phyloP scores from a whole-genome alignment of 2,329 filamentous ascomycete species.

The Pseudogymnoascus sp. region DNA sequence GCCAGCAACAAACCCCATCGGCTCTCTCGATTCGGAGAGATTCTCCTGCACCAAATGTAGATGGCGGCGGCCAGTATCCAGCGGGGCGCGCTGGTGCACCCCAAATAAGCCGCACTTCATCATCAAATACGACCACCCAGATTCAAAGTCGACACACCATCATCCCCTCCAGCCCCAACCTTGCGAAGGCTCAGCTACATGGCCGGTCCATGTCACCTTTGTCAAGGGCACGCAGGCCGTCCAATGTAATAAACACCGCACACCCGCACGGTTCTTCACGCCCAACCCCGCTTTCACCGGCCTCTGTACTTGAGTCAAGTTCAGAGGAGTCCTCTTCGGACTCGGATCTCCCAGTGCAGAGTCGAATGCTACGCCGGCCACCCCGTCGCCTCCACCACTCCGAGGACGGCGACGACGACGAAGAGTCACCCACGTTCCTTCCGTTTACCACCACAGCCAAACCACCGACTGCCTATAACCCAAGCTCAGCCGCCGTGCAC shows the following conservation, averaged over 20 bases:
- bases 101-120: constrained; percentile 27
- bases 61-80: constrained; percentile 17
- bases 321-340: constrained; percentile 24
- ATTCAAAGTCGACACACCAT: constrained; percentile 23
- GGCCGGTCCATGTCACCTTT: constrained; percentile 24
- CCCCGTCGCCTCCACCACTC: constrained; percentile 23
- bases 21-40: constrained; percentile 26
- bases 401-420: constrained; percentile 24
- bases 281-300: constrained; percentile 16
- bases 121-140: constrained; percentile 23
- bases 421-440: constrained; percentile 28
- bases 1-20: constrained; percentile 25
- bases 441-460: constrained; percentile 18
- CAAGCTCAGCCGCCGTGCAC: constrained; percentile 20
- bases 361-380: constrained; percentile 26
- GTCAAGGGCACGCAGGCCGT: constrained; percentile 17
- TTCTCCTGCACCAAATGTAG: constrained; percentile 21
- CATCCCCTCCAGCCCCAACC: constrained; percentile 22
- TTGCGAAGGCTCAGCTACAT: constrained; percentile 20
- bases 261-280: constrained; percentile 13
- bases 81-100: constrained; percentile 18
- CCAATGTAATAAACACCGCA: constrained; percentile 12
- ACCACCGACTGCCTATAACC: constrained; percentile 21
- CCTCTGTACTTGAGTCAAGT: constrained; percentile 17
- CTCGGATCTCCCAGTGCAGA: constrained; percentile 22